These are phyloP conservation scores for Triticum turgidum DNA, from an alignment of 176 grass and related monocot species.

Conservation along the genomic window DNA sequence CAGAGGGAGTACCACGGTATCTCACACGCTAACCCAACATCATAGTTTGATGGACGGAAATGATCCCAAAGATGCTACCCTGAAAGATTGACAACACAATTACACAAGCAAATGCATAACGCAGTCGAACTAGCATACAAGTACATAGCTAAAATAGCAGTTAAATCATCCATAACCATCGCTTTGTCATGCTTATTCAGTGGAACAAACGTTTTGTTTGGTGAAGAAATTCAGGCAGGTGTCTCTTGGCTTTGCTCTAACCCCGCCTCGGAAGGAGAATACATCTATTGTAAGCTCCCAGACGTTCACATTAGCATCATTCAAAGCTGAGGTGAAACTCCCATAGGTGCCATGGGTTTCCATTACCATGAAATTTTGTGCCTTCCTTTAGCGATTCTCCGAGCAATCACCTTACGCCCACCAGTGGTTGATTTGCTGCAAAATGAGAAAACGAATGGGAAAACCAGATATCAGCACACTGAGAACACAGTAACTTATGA, in stretches of 20 bases:
- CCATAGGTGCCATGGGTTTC: background rate
- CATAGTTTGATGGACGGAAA: background rate
- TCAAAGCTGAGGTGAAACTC: constrained; percentile 13
- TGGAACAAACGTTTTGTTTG: background rate
- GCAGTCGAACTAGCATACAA: background rate
- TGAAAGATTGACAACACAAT: background rate
- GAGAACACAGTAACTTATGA: background rate
- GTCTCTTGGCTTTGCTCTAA: background rate
- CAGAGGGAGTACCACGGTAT: background rate
- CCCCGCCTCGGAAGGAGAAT: background rate
- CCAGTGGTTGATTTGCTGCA: constrained; percentile 77
- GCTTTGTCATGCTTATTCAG: constrained; percentile 28
- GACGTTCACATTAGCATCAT: background rate
- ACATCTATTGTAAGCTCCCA: background rate
- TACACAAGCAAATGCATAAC: background rate
- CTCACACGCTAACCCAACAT: background rate
- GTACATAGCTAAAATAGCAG: background rate
- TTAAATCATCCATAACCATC: background rate
- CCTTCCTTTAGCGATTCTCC: constrained; percentile 84
- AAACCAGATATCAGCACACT: background rate
- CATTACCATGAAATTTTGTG: constrained; percentile 68
- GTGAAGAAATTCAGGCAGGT: background rate
- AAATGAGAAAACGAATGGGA: background rate
- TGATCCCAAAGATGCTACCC: background rate
- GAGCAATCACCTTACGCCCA: constrained; percentile 76